Evolutionary conservation across 2,329 filamentous ascomycete genomes (phyloP).

Genomic region (Davidsoniella australis): DNA sequence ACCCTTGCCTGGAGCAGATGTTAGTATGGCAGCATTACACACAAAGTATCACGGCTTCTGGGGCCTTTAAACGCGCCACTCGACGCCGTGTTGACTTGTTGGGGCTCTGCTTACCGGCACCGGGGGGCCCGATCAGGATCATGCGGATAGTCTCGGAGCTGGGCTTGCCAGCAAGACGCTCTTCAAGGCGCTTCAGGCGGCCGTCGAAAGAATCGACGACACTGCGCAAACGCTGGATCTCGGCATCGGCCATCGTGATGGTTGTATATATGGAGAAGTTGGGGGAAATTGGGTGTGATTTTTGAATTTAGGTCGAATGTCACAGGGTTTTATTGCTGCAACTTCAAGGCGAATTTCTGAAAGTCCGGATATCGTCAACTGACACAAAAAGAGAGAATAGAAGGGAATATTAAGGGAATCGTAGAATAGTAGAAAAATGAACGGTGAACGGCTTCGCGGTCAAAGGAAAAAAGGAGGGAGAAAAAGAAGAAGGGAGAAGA

Average conservation of each 20-base stretch:
- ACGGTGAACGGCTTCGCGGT: background rate
- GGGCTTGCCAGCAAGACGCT: slow-evolving; percentile 42
- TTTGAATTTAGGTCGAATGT: background rate
- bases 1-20: slow-evolving; percentile 60
- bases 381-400: background rate
- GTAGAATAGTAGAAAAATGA: slow-evolving; percentile 12
- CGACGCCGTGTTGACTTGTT: background rate
- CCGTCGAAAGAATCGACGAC: slow-evolving; percentile 70
- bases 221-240: slow-evolving; percentile 71
- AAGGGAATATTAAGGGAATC: background rate
- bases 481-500: background rate
- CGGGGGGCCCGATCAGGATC: slow-evolving; percentile 93
- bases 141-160: slow-evolving; percentile 63
- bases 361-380: too few species aligned
- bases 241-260: slow-evolving; percentile 68
- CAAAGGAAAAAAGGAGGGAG: slow-evolving; percentile 2
- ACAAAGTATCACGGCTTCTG: background rate
- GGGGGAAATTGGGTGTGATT: background rate
- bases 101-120: slow-evolving; percentile 55
- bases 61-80: background rate
- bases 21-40: background rate
- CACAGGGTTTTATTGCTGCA: background rate
- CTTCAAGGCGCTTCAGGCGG: slow-evolving; percentile 73
- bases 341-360: too few species aligned
- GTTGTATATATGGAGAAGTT: slow-evolving; percentile 14